Evolutionary conservation across 768 basidiomycete species (phyloP).

Genomic region (Kwoniella dendrophila): DNA sequence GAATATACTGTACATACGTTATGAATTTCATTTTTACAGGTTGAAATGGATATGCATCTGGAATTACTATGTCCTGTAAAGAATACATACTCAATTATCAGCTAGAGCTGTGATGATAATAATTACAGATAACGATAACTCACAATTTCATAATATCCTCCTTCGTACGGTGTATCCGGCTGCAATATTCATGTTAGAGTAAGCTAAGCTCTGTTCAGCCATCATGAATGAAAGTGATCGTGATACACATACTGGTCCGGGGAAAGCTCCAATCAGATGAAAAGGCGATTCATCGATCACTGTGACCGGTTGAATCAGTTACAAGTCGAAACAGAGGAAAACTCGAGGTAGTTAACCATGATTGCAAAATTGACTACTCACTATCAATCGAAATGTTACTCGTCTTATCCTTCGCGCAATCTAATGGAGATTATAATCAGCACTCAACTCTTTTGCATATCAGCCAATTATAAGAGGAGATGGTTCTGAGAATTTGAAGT

Average conservation of each 20-base stretch:
- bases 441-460: no score
- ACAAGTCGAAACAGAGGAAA: background rate
- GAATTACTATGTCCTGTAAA: constrained; percentile 82
- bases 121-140: no score
- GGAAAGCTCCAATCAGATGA: constrained; percentile 87
- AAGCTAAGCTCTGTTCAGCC: background rate
- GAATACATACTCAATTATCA: background rate
- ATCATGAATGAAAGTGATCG: background rate
- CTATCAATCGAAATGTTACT: constrained; percentile 79
- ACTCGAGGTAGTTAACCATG: background rate
- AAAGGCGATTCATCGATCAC: constrained; percentile 86
- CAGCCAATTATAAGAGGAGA: background rate
- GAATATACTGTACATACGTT: constrained; percentile 59
- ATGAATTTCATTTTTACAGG: constrained; percentile 99
- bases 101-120: constrained; percentile 4
- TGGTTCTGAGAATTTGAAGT: background rate
- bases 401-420: constrained; percentile 93
- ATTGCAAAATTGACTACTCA: no score
- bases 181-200: no score
- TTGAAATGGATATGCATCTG: constrained; percentile 70
- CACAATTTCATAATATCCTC: constrained; percentile 88
- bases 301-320: constrained; percentile 1
- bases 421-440: no score
- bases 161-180: constrained; percentile 86
- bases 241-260: constrained; percentile 65